These are phyloP conservation scores for Podospora pseudocomata DNA, from an alignment of 495 filamentous ascomycete genomes.

Conservation along the genomic window DNA sequence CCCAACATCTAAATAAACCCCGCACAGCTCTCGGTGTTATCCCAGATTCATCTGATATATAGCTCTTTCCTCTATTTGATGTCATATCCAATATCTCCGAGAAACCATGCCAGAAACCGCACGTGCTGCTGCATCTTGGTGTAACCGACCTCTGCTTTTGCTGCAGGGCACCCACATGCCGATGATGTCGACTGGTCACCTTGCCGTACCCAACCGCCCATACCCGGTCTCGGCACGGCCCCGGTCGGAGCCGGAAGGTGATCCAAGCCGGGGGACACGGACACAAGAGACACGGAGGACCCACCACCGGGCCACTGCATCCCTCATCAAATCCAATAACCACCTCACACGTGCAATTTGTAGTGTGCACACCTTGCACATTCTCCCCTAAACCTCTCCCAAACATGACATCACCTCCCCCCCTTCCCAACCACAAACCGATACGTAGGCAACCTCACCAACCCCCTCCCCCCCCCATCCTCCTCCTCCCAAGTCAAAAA, in stretches of 20 bases:
- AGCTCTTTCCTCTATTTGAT: background rate
- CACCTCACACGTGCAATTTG: slow-evolving; percentile 1
- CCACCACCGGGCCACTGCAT: background rate
- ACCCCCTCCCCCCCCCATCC: slow-evolving; percentile 19
- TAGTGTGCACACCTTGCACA: background rate
- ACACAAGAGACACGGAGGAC: background rate
- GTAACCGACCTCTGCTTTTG: background rate
- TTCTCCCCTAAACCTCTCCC: background rate
- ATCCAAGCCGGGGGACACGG: background rate
- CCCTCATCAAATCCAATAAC: background rate
- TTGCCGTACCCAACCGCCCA: background rate
- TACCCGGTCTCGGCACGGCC: background rate
- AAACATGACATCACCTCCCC: background rate
- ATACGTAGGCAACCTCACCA: slow-evolving; percentile 22
- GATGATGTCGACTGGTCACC: background rate
- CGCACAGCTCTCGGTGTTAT: background rate
- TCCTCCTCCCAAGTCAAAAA: slow-evolving; percentile 23
- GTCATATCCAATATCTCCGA: background rate
- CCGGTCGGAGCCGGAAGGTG: background rate
- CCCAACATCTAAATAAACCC: background rate
- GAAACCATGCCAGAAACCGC: background rate
- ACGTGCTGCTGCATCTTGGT: background rate
- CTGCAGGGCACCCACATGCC: background rate
- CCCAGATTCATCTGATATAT: background rate
- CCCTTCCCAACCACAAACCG: slow-evolving; percentile 19